phyloP scores from a whole-genome alignment of 2,329 filamentous ascomycete genomes.

The Paraphoma sp. region DNA sequence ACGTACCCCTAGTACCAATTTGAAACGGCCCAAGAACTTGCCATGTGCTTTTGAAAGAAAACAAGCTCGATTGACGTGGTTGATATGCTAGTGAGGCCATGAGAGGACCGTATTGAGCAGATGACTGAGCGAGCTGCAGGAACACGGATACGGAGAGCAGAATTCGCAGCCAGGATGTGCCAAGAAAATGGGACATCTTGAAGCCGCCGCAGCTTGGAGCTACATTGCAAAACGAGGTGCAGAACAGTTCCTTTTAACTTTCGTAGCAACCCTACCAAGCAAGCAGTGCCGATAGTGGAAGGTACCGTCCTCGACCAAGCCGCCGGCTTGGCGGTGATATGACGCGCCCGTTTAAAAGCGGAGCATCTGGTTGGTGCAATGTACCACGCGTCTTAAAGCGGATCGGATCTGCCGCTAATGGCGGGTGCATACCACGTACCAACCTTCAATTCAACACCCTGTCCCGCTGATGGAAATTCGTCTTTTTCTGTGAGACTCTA shows the following conservation, averaged over 20 bases:
- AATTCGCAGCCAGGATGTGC: conserved; percentile 1
- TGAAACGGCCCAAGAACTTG: conserved; percentile 64
- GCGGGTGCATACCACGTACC: conserved; percentile 17
- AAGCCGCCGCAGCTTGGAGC: neutral
- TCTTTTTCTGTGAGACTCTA: neutral
- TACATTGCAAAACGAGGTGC: neutral
- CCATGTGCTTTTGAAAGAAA: conserved; percentile 53
- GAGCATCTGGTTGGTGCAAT: conserved; percentile 2
- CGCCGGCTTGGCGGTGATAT: conserved; percentile 7
- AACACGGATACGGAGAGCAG: conserved; percentile 10
- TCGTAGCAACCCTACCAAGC: neutral
- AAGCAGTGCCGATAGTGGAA: conserved; percentile 6
- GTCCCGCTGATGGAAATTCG: conserved; percentile 1
- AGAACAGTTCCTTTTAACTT: neutral
- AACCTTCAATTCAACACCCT: conserved; percentile 23
- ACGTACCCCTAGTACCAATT: conserved; percentile 64
- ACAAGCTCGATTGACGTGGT: conserved; percentile 18
- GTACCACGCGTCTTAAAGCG: conserved; percentile 7
- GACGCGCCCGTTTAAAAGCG: conserved; percentile 1
- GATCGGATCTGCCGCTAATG: conserved; percentile 21
- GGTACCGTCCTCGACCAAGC: conserved; percentile 4
- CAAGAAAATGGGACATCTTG: neutral
- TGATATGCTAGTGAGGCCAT: conserved; percentile 20
- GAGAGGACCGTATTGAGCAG: conserved; percentile 21
- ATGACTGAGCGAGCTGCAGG: conserved; percentile 20